Evolutionary conservation across 2,329 filamentous ascomycete species (phyloP).

Genomic region (Curvularia eragrostidis): DNA sequence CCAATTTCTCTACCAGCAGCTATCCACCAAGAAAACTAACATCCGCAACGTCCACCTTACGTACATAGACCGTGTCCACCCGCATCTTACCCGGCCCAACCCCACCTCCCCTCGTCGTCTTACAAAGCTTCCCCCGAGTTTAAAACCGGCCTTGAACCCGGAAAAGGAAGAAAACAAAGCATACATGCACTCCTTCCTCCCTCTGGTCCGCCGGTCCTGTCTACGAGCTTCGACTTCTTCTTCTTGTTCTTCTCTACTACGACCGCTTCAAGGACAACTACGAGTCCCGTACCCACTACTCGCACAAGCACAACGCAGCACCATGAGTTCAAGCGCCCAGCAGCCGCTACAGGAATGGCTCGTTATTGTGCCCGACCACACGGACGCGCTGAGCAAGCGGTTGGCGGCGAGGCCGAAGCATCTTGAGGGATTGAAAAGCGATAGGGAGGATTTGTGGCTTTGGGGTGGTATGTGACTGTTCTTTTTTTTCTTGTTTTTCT

Average conservation of each 20-base stretch:
- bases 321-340: conserved; percentile 33
- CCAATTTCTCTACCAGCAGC: neutral
- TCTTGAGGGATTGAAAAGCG: conserved; percentile 38
- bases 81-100: too few species aligned
- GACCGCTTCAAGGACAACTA: neutral
- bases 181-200: neutral
- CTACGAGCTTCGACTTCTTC: neutral
- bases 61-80: neutral
- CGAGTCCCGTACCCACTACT: neutral
- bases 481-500: neutral
- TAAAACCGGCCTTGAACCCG: neutral
- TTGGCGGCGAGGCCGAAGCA: conserved; percentile 52
- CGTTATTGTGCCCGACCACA: conserved; percentile 57
- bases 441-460: conserved; percentile 43
- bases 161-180: neutral
- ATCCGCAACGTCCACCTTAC: too few species aligned
- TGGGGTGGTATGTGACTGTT: conserved; percentile 41
- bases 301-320: conserved; percentile 5
- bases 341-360: conserved; percentile 56
- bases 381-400: conserved; percentile 51
- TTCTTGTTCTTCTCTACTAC: neutral
- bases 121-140: too few species aligned
- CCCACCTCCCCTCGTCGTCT: neutral
- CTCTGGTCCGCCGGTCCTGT: neutral
- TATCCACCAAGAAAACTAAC: too few species aligned